Evolutionary conservation across 1,284 basidiomycete species (phyloP).

Genomic region (Volvariella volvacea): DNA sequence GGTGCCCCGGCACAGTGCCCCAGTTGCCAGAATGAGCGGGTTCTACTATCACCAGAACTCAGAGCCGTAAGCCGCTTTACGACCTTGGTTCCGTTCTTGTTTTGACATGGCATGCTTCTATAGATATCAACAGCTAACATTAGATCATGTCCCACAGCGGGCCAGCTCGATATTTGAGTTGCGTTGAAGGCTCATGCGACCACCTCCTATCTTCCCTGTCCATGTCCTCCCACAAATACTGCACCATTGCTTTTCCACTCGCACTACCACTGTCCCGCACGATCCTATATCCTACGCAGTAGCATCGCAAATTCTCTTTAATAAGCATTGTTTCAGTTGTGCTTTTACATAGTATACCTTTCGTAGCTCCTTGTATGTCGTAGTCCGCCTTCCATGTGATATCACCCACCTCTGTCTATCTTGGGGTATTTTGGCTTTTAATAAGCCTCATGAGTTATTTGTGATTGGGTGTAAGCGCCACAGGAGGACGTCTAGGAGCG

Average conservation of each 20-base stretch:
- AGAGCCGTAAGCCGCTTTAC: constrained; percentile 61
- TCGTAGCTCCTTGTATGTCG: constrained; percentile 9
- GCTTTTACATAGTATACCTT: constrained; percentile 9
- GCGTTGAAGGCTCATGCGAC: constrained; percentile 33
- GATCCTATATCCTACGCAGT: too few relatives aligned
- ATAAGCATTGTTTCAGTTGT: not conserved
- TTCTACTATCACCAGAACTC: constrained; percentile 94
- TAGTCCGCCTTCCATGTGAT: constrained; percentile 6
- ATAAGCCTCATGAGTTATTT: too few relatives aligned
- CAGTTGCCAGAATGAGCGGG: constrained; percentile 73
- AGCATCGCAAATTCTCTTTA: too few relatives aligned
- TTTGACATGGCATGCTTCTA: constrained; percentile 8
- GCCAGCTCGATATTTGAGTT: constrained; percentile 61
- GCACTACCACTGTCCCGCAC: too few relatives aligned
- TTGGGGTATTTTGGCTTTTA: not conserved
- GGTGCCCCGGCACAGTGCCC: constrained; percentile 28
- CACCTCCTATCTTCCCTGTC: constrained; percentile 1
- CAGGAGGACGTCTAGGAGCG: too few relatives aligned
- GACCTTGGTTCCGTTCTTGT: constrained; percentile 5
- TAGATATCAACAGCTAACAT: constrained; percentile 63
- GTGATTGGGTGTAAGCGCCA: too few relatives aligned
- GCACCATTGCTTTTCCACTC: too few relatives aligned
- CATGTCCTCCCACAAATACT: too few relatives aligned
- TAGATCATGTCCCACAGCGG: constrained; percentile 50
- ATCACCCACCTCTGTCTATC: not conserved